A percentile compares a stretch with the other conserved stretches of the same genome.
Evolutionary conservation across 176 grass and related monocot species (phyloP).

Genomic region (Lolium multiflorum): DNA sequence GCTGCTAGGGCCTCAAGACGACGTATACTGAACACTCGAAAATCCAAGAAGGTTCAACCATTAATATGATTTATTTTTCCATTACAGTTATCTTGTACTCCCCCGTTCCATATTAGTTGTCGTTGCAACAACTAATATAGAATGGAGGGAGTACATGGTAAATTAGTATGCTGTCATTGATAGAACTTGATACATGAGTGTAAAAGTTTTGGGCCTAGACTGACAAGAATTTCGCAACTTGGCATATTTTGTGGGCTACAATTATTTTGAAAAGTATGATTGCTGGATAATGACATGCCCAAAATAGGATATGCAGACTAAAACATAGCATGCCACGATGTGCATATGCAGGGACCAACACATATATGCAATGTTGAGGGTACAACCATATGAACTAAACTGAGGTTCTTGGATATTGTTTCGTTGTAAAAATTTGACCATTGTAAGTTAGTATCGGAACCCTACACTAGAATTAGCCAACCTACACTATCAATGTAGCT

Average conservation of each 20-base stretch:
- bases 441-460: background rate
- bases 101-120: too few relatives aligned
- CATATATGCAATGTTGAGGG: background rate
- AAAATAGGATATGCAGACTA: background rate
- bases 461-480: background rate
- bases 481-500: too few relatives aligned
- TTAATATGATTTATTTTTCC: background rate
- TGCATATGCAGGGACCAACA: background rate
- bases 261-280: background rate
- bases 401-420: background rate
- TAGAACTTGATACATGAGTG: background rate
- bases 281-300: background rate
- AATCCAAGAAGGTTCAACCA: background rate
- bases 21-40: background rate
- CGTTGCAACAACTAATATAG: too few relatives aligned
- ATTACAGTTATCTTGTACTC: background rate
- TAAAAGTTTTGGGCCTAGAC: background rate
- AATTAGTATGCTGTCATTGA: background rate
- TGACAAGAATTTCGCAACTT: background rate
- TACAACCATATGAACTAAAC: background rate
- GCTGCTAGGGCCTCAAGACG: constrained; percentile 26
- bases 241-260: background rate
- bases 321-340: background rate
- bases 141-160: too few relatives aligned
- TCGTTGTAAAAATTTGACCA: too few relatives aligned